Conservation (phyloP, 345 rosid species). For the Hibiscus mutabilis region DNA sequence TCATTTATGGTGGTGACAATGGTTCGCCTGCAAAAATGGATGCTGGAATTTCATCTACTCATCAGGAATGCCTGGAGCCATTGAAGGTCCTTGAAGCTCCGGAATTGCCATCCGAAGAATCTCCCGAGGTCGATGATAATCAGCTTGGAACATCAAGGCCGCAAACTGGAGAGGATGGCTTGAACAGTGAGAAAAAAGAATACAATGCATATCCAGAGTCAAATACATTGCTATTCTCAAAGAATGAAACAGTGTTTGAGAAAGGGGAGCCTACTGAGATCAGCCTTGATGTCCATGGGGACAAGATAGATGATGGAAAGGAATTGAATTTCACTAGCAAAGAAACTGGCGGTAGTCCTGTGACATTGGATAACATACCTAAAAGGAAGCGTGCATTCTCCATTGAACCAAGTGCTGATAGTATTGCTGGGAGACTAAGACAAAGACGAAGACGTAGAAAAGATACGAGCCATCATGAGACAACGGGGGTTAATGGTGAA, state of each 20-base stretch:
- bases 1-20: no score
- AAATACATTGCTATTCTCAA: slow-evolving; percentile 26
- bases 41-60: no score
- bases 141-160: slow-evolving; percentile 11
- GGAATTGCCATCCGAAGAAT: slow-evolving; percentile 20
- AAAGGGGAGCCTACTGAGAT: slow-evolving; percentile 6
- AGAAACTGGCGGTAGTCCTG: not conserved
- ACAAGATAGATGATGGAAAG: slow-evolving; percentile 4
- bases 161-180: slow-evolving; percentile 18
- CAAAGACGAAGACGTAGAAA: slow-evolving; percentile 29
- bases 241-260: slow-evolving; percentile 15
- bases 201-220: slow-evolving; percentile 1
- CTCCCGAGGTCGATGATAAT: slow-evolving; percentile 8
- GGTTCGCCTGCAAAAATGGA: no score
- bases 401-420: slow-evolving; percentile 29
- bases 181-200: slow-evolving; percentile 12
- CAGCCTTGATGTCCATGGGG: slow-evolving; percentile 11
- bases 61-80: no score
- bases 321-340: slow-evolving; percentile 10
- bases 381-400: slow-evolving; percentile 13
- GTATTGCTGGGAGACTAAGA: slow-evolving; percentile 46
- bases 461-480: slow-evolving; percentile 8
- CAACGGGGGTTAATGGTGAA: not conserved
- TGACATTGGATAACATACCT: not conserved
- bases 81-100: not conserved